These are phyloP conservation scores for Herpotrichia juniperi DNA, from an alignment of 2,329 filamentous ascomycete species.

Conservation along the genomic window DNA sequence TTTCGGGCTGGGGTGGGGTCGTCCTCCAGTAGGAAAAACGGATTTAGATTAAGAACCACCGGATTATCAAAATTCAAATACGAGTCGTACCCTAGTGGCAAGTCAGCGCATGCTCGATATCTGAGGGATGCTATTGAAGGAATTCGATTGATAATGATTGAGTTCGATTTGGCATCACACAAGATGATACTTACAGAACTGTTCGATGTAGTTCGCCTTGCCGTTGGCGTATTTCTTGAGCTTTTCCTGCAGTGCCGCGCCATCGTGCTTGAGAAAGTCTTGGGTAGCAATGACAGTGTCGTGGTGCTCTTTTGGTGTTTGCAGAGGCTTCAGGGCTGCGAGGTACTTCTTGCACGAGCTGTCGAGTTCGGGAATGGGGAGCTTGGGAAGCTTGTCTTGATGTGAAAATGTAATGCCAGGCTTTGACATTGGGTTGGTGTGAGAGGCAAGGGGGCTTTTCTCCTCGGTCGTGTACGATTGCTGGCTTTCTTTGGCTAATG, in stretches of 20 bases:
- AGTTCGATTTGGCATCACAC: slow-evolving; percentile 3
- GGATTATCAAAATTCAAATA: slow-evolving; percentile 98
- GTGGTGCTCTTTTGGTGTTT: slow-evolving; percentile 78
- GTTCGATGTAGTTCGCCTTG: slow-evolving; percentile 96
- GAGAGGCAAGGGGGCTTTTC: slow-evolving; percentile 53
- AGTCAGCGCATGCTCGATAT: slow-evolving; percentile 26
- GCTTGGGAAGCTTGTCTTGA: slow-evolving; percentile 86
- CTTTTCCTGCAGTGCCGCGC: slow-evolving; percentile 84
- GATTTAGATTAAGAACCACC: slow-evolving; percentile 95
- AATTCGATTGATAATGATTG: slow-evolving; percentile 12
- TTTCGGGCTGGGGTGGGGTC: slow-evolving; percentile 95
- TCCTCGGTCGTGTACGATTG: slow-evolving; percentile 56
- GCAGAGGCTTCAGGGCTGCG: slow-evolving; percentile 78
- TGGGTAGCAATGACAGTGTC: slow-evolving; percentile 81
- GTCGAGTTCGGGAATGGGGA: slow-evolving; percentile 90
- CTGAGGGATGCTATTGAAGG: slow-evolving; percentile 5
- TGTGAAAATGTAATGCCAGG: slow-evolving; percentile 86
- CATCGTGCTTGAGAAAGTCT: slow-evolving; percentile 82
- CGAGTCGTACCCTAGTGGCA: slow-evolving; percentile 85
- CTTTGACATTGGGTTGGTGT: slow-evolving; percentile 61
- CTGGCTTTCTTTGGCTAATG: slow-evolving; percentile 60
- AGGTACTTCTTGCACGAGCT: slow-evolving; percentile 80
- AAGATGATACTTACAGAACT: slow-evolving; percentile 77
- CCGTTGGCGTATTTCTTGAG: slow-evolving; percentile 88
- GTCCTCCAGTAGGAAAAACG: slow-evolving; percentile 96